These are phyloP conservation scores for Austropuccinia psidii DNA, from an alignment of 1,284 basidiomycete species.

Conservation along the genomic window DNA sequence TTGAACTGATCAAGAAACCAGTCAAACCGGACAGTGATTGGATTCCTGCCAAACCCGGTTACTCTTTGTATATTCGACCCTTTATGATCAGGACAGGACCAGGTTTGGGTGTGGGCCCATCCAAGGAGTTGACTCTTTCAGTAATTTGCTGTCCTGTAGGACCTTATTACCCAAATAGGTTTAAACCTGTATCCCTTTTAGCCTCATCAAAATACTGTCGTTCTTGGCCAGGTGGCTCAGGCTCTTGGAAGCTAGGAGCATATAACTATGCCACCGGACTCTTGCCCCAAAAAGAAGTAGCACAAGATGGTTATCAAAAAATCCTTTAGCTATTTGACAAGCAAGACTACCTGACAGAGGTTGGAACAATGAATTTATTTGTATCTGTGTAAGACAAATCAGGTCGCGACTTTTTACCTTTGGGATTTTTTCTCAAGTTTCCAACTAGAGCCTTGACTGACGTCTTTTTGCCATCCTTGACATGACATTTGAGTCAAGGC, in stretches of 20 bases:
- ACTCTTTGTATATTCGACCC: conserved; percentile 81
- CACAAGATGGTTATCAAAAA: conserved; percentile 76
- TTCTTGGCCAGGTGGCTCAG: conserved; percentile 84
- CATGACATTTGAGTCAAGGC: no score
- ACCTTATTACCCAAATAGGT: conserved; percentile 88
- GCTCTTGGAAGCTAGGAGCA: conserved; percentile 74
- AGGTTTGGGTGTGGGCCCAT: conserved; percentile 77
- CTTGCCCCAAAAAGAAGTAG: conserved; percentile 74
- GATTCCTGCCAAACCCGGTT: conserved; percentile 81
- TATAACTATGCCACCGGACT: conserved; percentile 88
- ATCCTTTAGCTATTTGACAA: conserved; percentile 89
- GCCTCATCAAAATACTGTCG: conserved; percentile 85
- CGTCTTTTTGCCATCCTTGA: no score
- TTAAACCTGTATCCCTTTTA: conserved; percentile 87
- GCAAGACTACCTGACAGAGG: conserved; percentile 71
- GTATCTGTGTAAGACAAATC: conserved; percentile 68
- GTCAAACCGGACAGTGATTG: conserved; percentile 77
- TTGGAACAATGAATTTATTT: conserved; percentile 80
- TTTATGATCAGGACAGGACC: conserved; percentile 84
- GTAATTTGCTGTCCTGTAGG: conserved; percentile 82
- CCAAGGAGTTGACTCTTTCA: conserved; percentile 83
- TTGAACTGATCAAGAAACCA: conserved; percentile 80
- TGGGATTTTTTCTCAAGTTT: neutral
- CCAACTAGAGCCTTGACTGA: no score
- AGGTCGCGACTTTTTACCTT: conserved; percentile 49